These are phyloP conservation scores for Emmonsia crescens DNA, from an alignment of 2,329 filamentous ascomycete species.

Conservation along the genomic window DNA sequence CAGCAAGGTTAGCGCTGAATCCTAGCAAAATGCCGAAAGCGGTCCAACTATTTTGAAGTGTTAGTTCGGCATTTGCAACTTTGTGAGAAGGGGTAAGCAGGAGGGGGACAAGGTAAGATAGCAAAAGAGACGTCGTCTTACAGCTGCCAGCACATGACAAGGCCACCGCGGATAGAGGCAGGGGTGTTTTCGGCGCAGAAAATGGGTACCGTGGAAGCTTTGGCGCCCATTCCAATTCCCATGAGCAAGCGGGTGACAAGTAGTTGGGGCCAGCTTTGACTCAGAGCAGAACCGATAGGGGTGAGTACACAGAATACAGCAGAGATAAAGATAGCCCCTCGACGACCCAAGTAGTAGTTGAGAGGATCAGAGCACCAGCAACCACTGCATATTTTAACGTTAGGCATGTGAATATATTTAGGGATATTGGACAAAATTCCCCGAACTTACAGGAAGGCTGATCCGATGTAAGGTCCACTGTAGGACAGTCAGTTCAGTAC, in stretches of 20 bases:
- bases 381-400: slow-evolving; percentile 31
- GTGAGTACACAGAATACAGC: slow-evolving; percentile 56
- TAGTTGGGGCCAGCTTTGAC: slow-evolving; percentile 50
- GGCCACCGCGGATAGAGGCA: slow-evolving; percentile 43
- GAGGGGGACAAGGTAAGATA: background rate
- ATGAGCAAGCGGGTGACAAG: slow-evolving; percentile 47
- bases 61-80: slow-evolving; percentile 2
- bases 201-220: slow-evolving; percentile 45
- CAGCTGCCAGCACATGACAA: slow-evolving; percentile 47
- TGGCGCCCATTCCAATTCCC: slow-evolving; percentile 53
- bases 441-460: slow-evolving; percentile 35
- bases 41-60: slow-evolving; percentile 30
- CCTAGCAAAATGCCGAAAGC: slow-evolving; percentile 58
- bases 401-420: background rate
- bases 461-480: slow-evolving; percentile 43
- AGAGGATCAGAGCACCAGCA: slow-evolving; percentile 58
- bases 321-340: slow-evolving; percentile 53
- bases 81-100: background rate
- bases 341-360: slow-evolving; percentile 49
- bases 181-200: slow-evolving; percentile 48
- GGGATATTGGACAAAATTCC: background rate
- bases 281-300: slow-evolving; percentile 54
- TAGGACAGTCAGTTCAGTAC: slow-evolving; percentile 11
- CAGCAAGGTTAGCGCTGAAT: slow-evolving; percentile 53
- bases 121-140: slow-evolving; percentile 24